A percentile compares a stretch with the other conserved stretches of the same genome.
Evolutionary conservation across 2,329 filamentous ascomycete species (phyloP).

Genomic region (Cladosporium sp.): DNA sequence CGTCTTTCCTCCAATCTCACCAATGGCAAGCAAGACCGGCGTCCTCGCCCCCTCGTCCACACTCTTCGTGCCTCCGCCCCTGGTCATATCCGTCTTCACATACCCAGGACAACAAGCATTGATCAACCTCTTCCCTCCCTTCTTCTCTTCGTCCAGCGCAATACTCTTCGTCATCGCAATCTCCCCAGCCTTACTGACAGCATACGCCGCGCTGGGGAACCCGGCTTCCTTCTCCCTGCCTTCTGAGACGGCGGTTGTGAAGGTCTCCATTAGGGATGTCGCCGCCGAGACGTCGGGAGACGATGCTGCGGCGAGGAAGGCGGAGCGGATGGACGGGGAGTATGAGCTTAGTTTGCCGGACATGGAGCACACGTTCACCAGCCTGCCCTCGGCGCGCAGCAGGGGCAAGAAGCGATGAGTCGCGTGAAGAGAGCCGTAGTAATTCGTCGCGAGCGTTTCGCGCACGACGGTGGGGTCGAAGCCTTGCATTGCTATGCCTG

Average conservation of each 20-base stretch:
- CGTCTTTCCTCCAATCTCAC: constrained; percentile 29
- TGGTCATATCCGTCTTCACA: constrained; percentile 37
- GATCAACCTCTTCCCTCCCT: constrained; percentile 25
- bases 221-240: constrained; percentile 45
- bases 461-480: constrained; percentile 46
- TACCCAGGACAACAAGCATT: constrained; percentile 36
- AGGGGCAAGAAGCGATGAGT: constrained; percentile 44
- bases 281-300: constrained; percentile 35
- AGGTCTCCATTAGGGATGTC: constrained; percentile 47
- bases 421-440: constrained; percentile 48
- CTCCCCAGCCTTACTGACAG: constrained; percentile 37
- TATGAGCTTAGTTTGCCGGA: constrained; percentile 46
- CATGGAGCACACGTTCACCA: constrained; percentile 49
- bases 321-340: constrained; percentile 38
- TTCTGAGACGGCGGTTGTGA: constrained; percentile 43
- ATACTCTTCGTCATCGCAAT: constrained; percentile 34
- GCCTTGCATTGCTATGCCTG: constrained; percentile 26
- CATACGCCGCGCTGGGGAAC: constrained; percentile 49
- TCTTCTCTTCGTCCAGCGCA: constrained; percentile 26
- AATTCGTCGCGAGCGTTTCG: constrained; percentile 49
- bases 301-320: constrained; percentile 37
- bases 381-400: constrained; percentile 41
- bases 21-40: constrained; percentile 33
- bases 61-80: constrained; percentile 32
- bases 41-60: constrained; percentile 33